These are phyloP conservation scores for Chrysanthemum seticuspe DNA, from an alignment of 129 eudicot genomes.

Conservation along the genomic window DNA sequence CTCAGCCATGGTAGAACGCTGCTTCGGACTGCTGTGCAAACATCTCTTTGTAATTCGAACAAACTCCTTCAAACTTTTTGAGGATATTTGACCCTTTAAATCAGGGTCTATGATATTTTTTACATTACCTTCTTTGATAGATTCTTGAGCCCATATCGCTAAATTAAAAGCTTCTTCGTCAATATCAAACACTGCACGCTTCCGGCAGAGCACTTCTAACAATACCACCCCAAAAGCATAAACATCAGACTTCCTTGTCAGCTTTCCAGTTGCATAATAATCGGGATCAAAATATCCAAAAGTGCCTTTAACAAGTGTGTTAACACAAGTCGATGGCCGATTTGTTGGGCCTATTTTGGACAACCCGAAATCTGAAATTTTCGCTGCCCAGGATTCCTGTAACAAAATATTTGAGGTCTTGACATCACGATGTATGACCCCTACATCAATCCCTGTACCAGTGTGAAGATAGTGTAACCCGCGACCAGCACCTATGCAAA, in stretches of 20 bases:
- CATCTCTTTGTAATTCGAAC: conserved; percentile 23
- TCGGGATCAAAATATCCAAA: conserved; percentile 11
- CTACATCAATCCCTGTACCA: no score
- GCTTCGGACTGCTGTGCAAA: conserved; percentile 19
- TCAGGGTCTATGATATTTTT: conserved; percentile 13
- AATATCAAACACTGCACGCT: conserved; percentile 36
- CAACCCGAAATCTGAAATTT: no score
- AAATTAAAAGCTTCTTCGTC: conserved; percentile 19
- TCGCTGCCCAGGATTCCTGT: no score
- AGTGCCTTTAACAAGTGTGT: conserved; percentile 31
- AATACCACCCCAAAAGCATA: conserved; percentile 43
- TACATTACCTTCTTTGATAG: conserved; percentile 15
- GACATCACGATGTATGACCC: no score
- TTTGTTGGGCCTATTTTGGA: no score
- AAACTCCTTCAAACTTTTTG: conserved; percentile 26
- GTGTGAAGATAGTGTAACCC: no score
- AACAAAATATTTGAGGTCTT: no score
- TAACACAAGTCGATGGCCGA: no score
- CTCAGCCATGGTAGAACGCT: conserved; percentile 21
- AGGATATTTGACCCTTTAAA: conserved; percentile 24
- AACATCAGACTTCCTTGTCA: conserved; percentile 12
- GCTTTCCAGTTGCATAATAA: conserved; percentile 18
- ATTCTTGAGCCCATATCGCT: conserved; percentile 22
- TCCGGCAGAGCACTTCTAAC: conserved; percentile 47
- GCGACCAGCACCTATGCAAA: no score